Conservation (phyloP, 2,329 filamentous ascomycete species). For the Trichoderma citrinoviride region DNA sequence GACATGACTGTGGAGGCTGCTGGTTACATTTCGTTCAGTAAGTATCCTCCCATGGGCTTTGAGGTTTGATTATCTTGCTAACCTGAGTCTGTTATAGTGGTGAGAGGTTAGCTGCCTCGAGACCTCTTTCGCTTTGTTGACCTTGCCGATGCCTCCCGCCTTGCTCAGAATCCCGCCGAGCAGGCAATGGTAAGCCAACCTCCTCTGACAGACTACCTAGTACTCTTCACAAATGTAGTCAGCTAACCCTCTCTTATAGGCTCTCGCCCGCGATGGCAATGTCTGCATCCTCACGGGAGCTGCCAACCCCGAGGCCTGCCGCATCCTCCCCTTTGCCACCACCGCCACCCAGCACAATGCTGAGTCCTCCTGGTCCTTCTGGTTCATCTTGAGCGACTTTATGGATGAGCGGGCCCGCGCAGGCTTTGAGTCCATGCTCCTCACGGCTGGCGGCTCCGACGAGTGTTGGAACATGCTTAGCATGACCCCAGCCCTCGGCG, state of each 20-base stretch:
- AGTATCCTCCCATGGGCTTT: not conserved
- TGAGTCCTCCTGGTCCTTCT: not conserved
- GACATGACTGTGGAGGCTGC: no score
- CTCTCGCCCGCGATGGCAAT: not conserved
- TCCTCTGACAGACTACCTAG: no score
- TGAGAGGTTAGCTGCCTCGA: not conserved
- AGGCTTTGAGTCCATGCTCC: not conserved
- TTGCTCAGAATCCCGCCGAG: not conserved
- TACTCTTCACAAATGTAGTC: not conserved
- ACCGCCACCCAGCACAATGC: not conserved
- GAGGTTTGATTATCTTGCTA: not conserved
- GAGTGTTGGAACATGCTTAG: slow-evolving; percentile 1
- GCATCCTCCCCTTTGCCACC: not conserved
- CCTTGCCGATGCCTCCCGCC: not conserved
- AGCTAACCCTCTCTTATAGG: not conserved
- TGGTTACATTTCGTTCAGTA: not conserved
- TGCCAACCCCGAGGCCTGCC: not conserved
- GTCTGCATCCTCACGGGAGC: not conserved
- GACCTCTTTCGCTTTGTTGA: not conserved
- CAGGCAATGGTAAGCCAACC: not conserved
- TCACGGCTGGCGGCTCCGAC: not conserved
- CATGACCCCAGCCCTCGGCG: not conserved
- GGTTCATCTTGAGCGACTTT: not conserved
- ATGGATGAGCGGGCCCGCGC: no score
- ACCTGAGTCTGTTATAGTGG: not conserved